Percentiles rank a stretch among this genome's conserved stretches.
Conservation (phyloP, 768 basidiomycete genomes). For the Hygrophoropsis aurantiaca region DNA sequence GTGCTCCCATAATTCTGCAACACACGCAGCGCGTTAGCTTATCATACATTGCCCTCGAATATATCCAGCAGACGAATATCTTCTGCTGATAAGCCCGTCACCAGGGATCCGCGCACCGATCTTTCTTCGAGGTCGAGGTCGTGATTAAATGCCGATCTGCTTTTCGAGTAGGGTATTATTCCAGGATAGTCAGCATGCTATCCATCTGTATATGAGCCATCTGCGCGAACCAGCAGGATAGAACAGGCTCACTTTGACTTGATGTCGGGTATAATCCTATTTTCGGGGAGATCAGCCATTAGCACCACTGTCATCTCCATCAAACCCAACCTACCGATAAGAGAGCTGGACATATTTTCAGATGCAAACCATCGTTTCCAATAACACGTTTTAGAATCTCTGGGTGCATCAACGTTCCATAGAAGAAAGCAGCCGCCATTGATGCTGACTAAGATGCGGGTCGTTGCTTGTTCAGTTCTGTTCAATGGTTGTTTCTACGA, state of each 20-base stretch:
- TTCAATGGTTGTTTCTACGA: too few relatives aligned
- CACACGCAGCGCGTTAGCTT: not conserved
- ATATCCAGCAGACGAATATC: constrained; percentile 73
- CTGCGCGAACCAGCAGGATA: not conserved
- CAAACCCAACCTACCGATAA: constrained; percentile 51
- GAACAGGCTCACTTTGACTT: constrained; percentile 54
- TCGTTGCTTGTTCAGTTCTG: too few relatives aligned
- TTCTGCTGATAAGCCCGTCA: constrained; percentile 60
- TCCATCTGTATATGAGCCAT: constrained; percentile 3
- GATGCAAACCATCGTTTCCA: constrained; percentile 58
- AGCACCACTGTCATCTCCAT: not conserved
- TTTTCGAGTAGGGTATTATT: constrained; percentile 59
- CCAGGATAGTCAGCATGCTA: constrained; percentile 83
- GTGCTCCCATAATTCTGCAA: too few relatives aligned
- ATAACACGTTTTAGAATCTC: constrained; percentile 78
- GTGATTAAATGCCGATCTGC: constrained; percentile 44
- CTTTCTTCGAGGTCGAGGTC: constrained; percentile 61
- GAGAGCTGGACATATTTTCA: constrained; percentile 73
- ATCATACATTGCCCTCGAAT: constrained; percentile 77
- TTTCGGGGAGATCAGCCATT: too few relatives aligned
- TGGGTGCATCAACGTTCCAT: constrained; percentile 90
- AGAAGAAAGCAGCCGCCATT: constrained; percentile 69
- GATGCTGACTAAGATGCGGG: too few relatives aligned
- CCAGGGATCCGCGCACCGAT: constrained; percentile 77
- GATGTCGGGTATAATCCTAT: constrained; percentile 83